Conservation (phyloP, 2,329 filamentous ascomycete species). For the Trichoderma harzianum region DNA sequence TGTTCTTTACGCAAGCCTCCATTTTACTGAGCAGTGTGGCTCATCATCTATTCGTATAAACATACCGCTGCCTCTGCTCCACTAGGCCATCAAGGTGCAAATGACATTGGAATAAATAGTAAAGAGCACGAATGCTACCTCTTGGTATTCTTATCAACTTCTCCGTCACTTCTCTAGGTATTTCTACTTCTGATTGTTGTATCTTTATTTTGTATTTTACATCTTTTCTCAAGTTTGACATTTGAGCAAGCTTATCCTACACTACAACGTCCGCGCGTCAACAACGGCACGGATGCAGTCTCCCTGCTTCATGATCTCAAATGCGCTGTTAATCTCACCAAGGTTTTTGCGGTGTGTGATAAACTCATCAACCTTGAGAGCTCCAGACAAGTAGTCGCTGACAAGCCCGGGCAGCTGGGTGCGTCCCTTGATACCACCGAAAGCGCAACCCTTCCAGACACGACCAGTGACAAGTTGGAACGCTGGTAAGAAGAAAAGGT, state of each 20-base stretch:
- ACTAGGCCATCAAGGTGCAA: slow-evolving; percentile 7
- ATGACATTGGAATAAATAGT: background rate
- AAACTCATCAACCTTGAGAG: slow-evolving; percentile 98
- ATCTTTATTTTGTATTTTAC: background rate
- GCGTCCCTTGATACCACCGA: slow-evolving; percentile 97
- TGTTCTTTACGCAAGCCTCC: background rate
- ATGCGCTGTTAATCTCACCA: slow-evolving; percentile 81
- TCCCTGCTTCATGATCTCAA: slow-evolving; percentile 89
- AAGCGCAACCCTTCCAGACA: slow-evolving; percentile 96
- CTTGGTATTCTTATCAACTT: background rate
- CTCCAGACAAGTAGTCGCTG: slow-evolving; percentile 80
- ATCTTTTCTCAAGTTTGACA: background rate
- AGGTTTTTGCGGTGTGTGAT: slow-evolving; percentile 92
- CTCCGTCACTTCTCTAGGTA: background rate
- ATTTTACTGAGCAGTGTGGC: background rate
- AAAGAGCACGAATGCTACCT: background rate
- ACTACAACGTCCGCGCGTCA: slow-evolving; percentile 50
- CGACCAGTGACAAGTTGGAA: slow-evolving; percentile 98
- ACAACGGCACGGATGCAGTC: slow-evolving; percentile 97
- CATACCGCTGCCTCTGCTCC: background rate
- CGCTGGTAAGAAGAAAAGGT: slow-evolving; percentile 49
- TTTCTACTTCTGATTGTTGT: background rate
- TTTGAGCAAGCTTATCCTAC: slow-evolving; percentile 11
- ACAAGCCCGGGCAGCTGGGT: slow-evolving; percentile 86
- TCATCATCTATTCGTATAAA: background rate